Evolutionary conservation across 2,329 filamentous ascomycete genomes (phyloP).

Genomic region (Pestalotiopsis sp.): DNA sequence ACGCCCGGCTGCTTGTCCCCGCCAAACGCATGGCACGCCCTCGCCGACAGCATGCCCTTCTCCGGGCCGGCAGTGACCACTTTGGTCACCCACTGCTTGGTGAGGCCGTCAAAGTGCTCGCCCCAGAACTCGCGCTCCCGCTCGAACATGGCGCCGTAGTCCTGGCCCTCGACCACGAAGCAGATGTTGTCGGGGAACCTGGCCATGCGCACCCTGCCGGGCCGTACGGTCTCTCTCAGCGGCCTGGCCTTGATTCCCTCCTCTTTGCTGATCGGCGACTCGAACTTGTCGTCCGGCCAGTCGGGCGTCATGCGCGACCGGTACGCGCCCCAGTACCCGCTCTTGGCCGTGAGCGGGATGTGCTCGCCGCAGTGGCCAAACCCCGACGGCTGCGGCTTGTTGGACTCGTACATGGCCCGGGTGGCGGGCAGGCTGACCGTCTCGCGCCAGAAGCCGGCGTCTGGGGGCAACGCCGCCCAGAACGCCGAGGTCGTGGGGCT

Average conservation of each 20-base stretch:
- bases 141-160: not conserved
- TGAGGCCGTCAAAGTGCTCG: not conserved
- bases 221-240: not conserved
- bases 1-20: not conserved
- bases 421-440: not conserved
- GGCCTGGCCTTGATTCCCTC: not conserved
- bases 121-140: not conserved
- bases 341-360: not conserved
- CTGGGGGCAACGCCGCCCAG: not conserved
- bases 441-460: conserved; percentile 6
- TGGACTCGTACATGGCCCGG: not conserved
- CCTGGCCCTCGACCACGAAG: conserved; percentile 9
- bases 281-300: not conserved
- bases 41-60: not conserved
- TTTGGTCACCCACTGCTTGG: not conserved
- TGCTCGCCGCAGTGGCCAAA: not conserved
- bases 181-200: conserved; percentile 5
- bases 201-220: not conserved
- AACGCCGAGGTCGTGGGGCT: not conserved
- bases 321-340: not conserved
- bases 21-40: not conserved
- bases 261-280: not conserved
- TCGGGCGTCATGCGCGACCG: not conserved
- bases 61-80: not conserved
- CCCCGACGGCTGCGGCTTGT: not conserved